Evolutionary conservation across 2,329 filamentous ascomycete genomes (phyloP), one percentile per base, ranked within the genome.

Genomic region (Beauveria bassiana): DNA sequence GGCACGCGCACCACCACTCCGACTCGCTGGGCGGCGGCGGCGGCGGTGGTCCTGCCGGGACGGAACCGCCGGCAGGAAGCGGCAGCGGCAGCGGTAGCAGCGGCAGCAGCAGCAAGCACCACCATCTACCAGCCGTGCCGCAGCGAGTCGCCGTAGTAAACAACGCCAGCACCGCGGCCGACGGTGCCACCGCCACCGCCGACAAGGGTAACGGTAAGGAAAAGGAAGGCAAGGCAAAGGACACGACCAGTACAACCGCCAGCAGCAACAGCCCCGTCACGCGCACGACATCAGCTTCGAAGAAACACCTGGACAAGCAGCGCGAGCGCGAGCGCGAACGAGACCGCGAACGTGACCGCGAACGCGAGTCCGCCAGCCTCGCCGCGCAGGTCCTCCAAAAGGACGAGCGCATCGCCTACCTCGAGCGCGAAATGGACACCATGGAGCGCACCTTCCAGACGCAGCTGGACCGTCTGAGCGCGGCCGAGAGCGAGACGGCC

Each of bases 401-500:
- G 67, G 81, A 85, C 68, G 72, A 77, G 61, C 77, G 76, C 65
- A 85, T 86, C 64, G 74, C 77, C 8, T 71, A 75, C 49, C 77
- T 86, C 49, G 77, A 84, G 69, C 75, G 73, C 53, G 82, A 85
- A 68, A 75, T 86, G 61, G 71, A 68, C 16, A 70, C 77, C 38
- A 81, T 84, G 78, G 79, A 83, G 68, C 69, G 69, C 61, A 81
- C 84, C 68, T 85, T 86, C 68, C 72, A 74, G 59, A 76, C 75
- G 42, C 77, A 84, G 68, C 75, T 86, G 20, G 80, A 83, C 68
- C 75, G 74, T 65, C 75, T 85, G 20, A 79, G 77, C 67, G 75
- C 78, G 69, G 77, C 78, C 68, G 82, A 86, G 73, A 79, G 77
- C 71, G 81, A 85, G 70, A 79, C 78, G 55, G 76, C 81, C 3